A percentile compares a stretch with the other conserved stretches of the same genome.
phyloP scores from a whole-genome alignment of 441 rosid species.

The Cnidoscolus chayamansa region DNA sequence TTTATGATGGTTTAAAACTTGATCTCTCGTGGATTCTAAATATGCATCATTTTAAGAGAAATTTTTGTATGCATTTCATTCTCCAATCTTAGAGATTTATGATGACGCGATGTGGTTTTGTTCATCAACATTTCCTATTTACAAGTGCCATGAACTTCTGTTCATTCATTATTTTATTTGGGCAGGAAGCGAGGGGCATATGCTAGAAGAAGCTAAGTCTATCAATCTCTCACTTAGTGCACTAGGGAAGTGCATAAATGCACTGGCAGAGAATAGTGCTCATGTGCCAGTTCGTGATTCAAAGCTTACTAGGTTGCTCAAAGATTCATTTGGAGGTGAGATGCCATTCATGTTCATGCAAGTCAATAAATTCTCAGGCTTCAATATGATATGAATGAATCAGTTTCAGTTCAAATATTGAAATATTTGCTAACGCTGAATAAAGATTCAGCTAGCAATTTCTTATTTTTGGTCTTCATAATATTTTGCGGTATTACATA shows the following conservation, averaged over 20 bases:
- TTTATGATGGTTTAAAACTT: background rate
- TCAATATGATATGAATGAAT: slow-evolving; percentile 13
- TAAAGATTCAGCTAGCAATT: slow-evolving; percentile 8
- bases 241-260: slow-evolving; percentile 96
- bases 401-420: slow-evolving; percentile 9
- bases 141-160: slow-evolving; percentile 14
- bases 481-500: slow-evolving; percentile 1
- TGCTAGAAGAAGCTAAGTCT: slow-evolving; percentile 96
- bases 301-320: slow-evolving; percentile 88
- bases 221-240: slow-evolving; percentile 99
- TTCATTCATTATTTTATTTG: slow-evolving; percentile 17
- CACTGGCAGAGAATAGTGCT: slow-evolving; percentile 91
- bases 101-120: slow-evolving; percentile 4
- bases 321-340: slow-evolving; percentile 98
- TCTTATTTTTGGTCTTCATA: slow-evolving; percentile 1
- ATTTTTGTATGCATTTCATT: background rate
- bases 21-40: background rate
- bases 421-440: background rate
- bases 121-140: background rate
- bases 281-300: slow-evolving; percentile 99
- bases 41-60: background rate
- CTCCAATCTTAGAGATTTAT: background rate
- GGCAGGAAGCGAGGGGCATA: slow-evolving; percentile 98
- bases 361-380: slow-evolving; percentile 5
- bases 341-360: slow-evolving; percentile 19